Evolutionary conservation across 129 eudicot species (phyloP).

Genomic region (Helianthus annuus): DNA sequence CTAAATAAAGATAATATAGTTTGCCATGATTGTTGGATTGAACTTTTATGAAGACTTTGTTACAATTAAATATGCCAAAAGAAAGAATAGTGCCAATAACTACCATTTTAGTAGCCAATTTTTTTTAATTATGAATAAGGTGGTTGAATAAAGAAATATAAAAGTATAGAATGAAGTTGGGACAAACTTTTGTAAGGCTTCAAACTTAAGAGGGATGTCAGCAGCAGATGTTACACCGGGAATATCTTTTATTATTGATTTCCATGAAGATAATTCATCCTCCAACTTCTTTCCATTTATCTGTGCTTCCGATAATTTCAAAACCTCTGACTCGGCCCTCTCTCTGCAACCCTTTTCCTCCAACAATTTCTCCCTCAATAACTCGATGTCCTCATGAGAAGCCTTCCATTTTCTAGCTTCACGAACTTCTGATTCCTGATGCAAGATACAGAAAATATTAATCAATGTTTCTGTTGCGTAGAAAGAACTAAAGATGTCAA

Average conservation of each 20-base stretch:
- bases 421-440: constrained; percentile 90
- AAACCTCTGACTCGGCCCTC: constrained; percentile 70
- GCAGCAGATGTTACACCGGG: constrained; percentile 85
- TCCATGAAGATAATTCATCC: constrained; percentile 85
- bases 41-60: neutral
- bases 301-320: constrained; percentile 60
- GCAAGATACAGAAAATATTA: constrained; percentile 19
- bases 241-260: constrained; percentile 60
- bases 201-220: constrained; percentile 72
- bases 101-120: neutral
- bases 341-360: constrained; percentile 85
- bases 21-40: neutral
- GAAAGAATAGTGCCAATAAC: neutral
- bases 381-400: constrained; percentile 75
- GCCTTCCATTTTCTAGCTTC: constrained; percentile 83
- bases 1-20: constrained; percentile 4
- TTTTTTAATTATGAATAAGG: neutral
- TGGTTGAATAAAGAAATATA: constrained; percentile 21
- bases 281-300: constrained; percentile 55
- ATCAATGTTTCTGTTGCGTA: constrained; percentile 6
- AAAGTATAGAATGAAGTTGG: constrained; percentile 9
- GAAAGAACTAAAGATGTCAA: neutral
- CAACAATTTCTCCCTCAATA: constrained; percentile 74
- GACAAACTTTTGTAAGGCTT: constrained; percentile 78
- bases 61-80: neutral